phyloP scores from a whole-genome alignment of 371 early-diverging fungal genomes.

The Mucor plumbeus region DNA sequence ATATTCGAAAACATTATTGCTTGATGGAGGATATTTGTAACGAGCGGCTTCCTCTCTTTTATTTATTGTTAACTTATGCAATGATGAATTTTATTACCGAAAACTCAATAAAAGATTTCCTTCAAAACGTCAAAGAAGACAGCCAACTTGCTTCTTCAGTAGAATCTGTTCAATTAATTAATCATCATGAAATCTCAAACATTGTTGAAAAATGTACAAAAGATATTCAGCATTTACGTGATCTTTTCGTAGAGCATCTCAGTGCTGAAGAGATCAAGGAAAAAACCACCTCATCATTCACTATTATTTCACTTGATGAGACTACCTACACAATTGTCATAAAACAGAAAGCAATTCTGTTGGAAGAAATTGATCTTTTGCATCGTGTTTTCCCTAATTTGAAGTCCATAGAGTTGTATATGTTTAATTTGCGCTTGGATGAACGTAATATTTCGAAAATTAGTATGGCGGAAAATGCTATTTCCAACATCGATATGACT shows the following conservation, averaged over 20 bases:
- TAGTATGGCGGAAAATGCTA: neutral
- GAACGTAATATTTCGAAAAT: neutral
- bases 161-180: neutral
- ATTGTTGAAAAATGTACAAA: neutral
- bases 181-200: neutral
- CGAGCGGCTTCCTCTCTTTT: neutral
- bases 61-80: neutral
- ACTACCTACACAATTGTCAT: neutral
- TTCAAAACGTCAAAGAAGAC: neutral
- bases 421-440: neutral
- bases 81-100: neutral
- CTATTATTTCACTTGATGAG: neutral
- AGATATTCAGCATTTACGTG: neutral
- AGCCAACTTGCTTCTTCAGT: neutral
- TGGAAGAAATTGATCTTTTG: neutral
- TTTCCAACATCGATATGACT: neutral
- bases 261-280: neutral
- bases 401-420: neutral
- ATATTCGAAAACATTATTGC: too few species aligned
- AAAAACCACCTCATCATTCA: neutral
- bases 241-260: neutral
- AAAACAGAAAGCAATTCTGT: neutral
- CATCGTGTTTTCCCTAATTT: neutral
- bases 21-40: too few species aligned
- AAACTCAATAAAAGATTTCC: neutral